Conservation (phyloP, 164 flowering plant species). For the Brasenia schreberi region DNA sequence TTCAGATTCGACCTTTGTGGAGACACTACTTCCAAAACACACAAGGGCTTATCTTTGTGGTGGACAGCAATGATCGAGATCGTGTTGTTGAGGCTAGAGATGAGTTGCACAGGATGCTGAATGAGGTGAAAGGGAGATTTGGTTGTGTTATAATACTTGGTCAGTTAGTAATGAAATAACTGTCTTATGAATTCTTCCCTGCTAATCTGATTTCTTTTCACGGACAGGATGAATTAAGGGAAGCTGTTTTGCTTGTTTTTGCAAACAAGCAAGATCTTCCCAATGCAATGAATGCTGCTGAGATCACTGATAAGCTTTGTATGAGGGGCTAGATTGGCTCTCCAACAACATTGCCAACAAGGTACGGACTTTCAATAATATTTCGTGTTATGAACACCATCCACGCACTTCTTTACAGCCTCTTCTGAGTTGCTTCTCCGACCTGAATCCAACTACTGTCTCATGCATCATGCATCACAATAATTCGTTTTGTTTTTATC, state of each 20-base stretch:
- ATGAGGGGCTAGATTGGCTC: too few species aligned
- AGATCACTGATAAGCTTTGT: constrained; percentile 57
- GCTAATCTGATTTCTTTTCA: too few species aligned
- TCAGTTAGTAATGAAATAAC: not conserved
- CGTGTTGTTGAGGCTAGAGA: constrained; percentile 72
- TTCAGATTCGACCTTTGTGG: constrained; percentile 67
- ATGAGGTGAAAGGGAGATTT: constrained; percentile 27
- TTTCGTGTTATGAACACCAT: too few species aligned
- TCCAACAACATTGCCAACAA: too few species aligned
- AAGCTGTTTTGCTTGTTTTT: constrained; percentile 63
- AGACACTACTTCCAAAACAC: constrained; percentile 76
- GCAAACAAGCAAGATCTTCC: constrained; percentile 84
- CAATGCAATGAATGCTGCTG: constrained; percentile 78
- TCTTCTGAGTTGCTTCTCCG: too few species aligned
- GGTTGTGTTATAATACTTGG: not conserved
- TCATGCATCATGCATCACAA: too few species aligned
- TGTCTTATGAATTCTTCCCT: too few species aligned
- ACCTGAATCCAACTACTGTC: too few species aligned
- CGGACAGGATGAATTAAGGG: constrained; percentile 48
- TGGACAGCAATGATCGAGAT: constrained; percentile 67
- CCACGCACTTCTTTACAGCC: too few species aligned
- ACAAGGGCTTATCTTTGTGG: constrained; percentile 70
- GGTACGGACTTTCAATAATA: too few species aligned
- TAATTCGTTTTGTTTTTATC: too few species aligned
- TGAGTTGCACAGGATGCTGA: constrained; percentile 69